Conservation (phyloP, 2,329 filamentous ascomycete species). For the Fusarium burgessii region DNA sequence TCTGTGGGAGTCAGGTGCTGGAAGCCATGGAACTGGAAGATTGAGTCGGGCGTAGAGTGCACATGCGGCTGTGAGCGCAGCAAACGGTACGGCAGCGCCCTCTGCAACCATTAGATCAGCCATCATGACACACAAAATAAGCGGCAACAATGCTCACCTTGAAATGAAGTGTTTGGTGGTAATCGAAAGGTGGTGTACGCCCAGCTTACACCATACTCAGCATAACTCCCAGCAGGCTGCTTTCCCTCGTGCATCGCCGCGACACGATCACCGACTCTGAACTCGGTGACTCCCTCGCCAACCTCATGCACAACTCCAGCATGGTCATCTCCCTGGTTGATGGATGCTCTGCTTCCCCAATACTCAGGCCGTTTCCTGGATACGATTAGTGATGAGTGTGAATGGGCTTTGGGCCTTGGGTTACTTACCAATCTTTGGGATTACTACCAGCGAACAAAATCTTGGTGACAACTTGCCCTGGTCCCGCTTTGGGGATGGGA, state of each 20-base stretch:
- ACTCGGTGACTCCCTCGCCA: conserved; percentile 21
- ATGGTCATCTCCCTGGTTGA: conserved; percentile 30
- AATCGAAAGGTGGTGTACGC: conserved; percentile 22
- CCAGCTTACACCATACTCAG: conserved; percentile 30
- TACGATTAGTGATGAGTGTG: too few relatives aligned
- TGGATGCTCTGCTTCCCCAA: conserved; percentile 17
- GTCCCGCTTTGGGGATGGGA: conserved; percentile 3
- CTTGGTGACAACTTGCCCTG: conserved; percentile 23
- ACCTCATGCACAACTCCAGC: conserved; percentile 12
- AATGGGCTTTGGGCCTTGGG: background rate
- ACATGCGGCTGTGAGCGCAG: conserved; percentile 23
- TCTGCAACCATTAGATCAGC: background rate
- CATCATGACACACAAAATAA: fast-evolving
- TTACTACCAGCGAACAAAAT: conserved; percentile 21
- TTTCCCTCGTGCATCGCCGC: conserved; percentile 36
- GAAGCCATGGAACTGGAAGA: conserved; percentile 10
- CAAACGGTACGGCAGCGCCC: conserved; percentile 18
- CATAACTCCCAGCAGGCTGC: conserved; percentile 21
- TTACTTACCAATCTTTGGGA: conserved; percentile 26
- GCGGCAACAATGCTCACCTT: background rate
- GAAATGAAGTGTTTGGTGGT: conserved; percentile 8
- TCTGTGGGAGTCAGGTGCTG: background rate
- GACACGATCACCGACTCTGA: conserved; percentile 27
- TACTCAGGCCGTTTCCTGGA: conserved; percentile 31
- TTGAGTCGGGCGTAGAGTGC: conserved; percentile 14